These are phyloP conservation scores for Lentithecium fluviatile DNA, from an alignment of 495 filamentous ascomycete genomes.

Conservation along the genomic window DNA sequence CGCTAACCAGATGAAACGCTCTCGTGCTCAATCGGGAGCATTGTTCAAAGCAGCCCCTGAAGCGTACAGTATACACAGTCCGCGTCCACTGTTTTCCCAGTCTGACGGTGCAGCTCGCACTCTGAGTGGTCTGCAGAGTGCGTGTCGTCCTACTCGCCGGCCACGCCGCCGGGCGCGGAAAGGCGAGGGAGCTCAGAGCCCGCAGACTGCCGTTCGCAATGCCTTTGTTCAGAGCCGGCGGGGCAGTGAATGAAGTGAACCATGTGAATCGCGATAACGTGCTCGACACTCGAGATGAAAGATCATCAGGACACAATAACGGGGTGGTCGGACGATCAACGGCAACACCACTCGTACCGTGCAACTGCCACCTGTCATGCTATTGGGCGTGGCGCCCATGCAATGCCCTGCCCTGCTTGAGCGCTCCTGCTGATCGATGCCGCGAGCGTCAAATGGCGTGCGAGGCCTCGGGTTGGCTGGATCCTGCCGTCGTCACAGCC, in stretches of 20 bases:
- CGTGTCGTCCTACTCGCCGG: too few relatives aligned
- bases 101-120: too few relatives aligned
- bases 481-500: not conserved
- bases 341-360: slow-evolving; percentile 2
- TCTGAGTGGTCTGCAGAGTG: too few relatives aligned
- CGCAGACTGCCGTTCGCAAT: too few relatives aligned
- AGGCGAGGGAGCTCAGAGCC: too few relatives aligned
- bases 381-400: too few relatives aligned
- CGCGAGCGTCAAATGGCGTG: not conserved
- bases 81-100: too few relatives aligned
- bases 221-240: slow-evolving; percentile 7
- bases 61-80: slow-evolving; percentile 23
- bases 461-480: not conserved
- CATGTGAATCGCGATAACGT: too few relatives aligned
- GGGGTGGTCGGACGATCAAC: slow-evolving; percentile 1
- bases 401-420: not conserved
- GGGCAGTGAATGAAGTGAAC: slow-evolving; percentile 13
- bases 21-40: slow-evolving; percentile 21
- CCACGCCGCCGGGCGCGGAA: too few relatives aligned
- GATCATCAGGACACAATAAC: too few relatives aligned
- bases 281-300: too few relatives aligned
- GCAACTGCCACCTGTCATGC: too few relatives aligned
- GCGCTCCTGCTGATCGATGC: slow-evolving; percentile 5
- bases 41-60: slow-evolving; percentile 33
- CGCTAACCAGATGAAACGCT: slow-evolving; percentile 28